A percentile compares a stretch with the other conserved stretches of the same genome.
Conservation (phyloP, 306 rosid genomes). For the Castanopsis chinensis region DNA sequence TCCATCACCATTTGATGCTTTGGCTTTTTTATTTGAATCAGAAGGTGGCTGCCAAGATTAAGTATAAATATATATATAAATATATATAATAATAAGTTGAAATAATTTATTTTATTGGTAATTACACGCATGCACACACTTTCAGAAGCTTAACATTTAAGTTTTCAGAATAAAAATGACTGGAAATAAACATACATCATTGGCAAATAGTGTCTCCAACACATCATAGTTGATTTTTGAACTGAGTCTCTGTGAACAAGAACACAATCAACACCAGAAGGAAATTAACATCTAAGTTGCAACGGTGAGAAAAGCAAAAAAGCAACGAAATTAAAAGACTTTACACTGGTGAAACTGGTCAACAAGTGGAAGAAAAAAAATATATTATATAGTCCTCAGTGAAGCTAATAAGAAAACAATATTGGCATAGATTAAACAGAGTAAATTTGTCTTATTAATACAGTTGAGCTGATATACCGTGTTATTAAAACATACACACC, state of each 20-base stretch:
- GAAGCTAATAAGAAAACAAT: too few species aligned
- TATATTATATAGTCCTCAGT: not conserved
- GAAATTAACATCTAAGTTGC: not conserved
- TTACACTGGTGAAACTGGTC: not conserved
- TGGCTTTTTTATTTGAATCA: constrained; percentile 5
- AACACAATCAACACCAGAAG: constrained; percentile 14
- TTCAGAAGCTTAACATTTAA: not conserved
- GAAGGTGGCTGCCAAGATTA: constrained; percentile 9
- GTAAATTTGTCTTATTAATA: too few species aligned
- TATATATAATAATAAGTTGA: not conserved
- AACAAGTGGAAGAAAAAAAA: not conserved
- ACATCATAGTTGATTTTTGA: constrained; percentile 63
- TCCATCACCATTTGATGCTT: not conserved
- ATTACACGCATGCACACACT: not conserved
- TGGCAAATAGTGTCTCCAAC: constrained; percentile 49
- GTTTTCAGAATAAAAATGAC: not conserved
- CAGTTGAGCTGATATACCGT: too few species aligned
- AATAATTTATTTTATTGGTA: not conserved
- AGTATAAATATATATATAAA: not conserved
- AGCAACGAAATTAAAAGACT: not conserved
- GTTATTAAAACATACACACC: too few species aligned
- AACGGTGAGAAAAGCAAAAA: not conserved
- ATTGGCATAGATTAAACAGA: too few species aligned
- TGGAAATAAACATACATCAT: constrained; percentile 36
- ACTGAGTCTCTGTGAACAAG: constrained; percentile 54